Conservation (phyloP, 495 filamentous ascomycete species). For the Aspergillus carlsbadensis region DNA sequence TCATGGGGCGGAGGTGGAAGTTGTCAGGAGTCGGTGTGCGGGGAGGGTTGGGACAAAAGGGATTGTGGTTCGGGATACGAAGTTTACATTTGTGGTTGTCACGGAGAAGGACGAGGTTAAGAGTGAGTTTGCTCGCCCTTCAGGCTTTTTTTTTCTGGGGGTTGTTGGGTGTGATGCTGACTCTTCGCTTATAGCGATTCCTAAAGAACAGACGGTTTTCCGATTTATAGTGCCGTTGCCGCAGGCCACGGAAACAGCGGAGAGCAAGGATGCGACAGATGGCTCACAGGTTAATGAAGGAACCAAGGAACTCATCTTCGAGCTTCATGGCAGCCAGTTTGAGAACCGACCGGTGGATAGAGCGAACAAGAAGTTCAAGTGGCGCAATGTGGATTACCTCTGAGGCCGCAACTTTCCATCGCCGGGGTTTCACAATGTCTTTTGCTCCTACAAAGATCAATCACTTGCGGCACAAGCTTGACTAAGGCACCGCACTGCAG, state of each 20-base stretch:
- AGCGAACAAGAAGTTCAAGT: conserved; percentile 88
- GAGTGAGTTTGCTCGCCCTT: conserved; percentile 52
- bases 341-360: conserved; percentile 78
- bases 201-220: conserved; percentile 89
- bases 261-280: conserved; percentile 13
- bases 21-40: conserved; percentile 76
- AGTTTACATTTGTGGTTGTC: conserved; percentile 81
- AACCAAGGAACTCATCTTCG: conserved; percentile 63
- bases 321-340: conserved; percentile 86
- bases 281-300: background rate
- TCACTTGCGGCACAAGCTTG: no score
- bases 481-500: no score
- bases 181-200: conserved; percentile 51
- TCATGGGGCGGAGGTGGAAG: conserved; percentile 82
- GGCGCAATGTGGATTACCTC: conserved; percentile 65
- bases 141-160: background rate
- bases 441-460: no score
- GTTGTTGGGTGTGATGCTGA: background rate
- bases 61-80: conserved; percentile 86
- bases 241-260: conserved; percentile 10
- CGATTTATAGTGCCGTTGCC: conserved; percentile 66
- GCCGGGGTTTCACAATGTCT: no score
- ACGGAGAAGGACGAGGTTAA: conserved; percentile 61
- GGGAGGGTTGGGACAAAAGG: conserved; percentile 79
- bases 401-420: conserved; percentile 33